A percentile compares a stretch with the other conserved stretches of the same genome.
Evolutionary conservation across 257 asterid species (phyloP).

Genomic region (Forsythia suspensa): DNA sequence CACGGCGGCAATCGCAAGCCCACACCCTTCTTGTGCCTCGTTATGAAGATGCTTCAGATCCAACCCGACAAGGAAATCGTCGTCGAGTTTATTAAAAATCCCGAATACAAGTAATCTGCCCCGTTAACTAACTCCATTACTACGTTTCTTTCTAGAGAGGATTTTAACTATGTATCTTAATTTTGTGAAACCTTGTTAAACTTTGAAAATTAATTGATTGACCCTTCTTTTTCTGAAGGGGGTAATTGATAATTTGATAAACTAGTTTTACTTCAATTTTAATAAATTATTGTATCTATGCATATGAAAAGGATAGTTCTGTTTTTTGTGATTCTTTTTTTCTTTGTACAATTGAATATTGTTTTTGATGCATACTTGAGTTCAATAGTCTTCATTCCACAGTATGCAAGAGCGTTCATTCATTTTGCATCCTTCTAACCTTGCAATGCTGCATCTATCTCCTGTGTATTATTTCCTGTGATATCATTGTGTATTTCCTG

Average conservation of each 20-base stretch:
- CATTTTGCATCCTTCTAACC: background rate
- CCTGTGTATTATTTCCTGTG: background rate
- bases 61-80: conserved; percentile 98
- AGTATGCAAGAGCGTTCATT: background rate
- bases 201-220: background rate
- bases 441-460: background rate
- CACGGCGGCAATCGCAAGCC: conserved; percentile 79
- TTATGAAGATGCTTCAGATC: conserved; percentile 95
- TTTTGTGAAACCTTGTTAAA: background rate
- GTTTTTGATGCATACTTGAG: background rate
- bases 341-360: background rate
- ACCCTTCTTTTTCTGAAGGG: background rate
- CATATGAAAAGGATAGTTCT: background rate
- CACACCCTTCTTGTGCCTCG: conserved; percentile 85
- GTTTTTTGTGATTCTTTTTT: background rate
- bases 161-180: background rate
- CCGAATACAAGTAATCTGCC: conserved; percentile 71
- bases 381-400: background rate
- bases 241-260: background rate
- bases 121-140: background rate
- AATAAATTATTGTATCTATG: background rate
- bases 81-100: conserved; percentile 89
- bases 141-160: background rate
- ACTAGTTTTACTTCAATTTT: too few species aligned
- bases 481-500: background rate